Conservation (phyloP, 1,139 yeast species). For the Yamadazyma diospyri region DNA sequence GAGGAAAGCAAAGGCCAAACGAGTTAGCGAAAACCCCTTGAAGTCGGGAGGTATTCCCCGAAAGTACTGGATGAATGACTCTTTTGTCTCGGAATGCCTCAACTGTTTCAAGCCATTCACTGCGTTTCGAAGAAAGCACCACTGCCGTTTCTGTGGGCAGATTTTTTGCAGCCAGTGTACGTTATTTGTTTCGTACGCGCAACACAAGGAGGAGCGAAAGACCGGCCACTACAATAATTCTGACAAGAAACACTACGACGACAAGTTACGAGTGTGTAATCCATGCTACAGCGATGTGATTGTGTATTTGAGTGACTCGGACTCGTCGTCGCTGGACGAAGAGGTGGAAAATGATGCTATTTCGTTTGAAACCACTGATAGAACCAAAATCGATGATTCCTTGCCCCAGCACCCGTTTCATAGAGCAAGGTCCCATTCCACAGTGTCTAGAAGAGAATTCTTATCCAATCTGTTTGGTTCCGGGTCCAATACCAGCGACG, state of each 20-base stretch:
- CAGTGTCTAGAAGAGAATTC: slow-evolving; percentile 20
- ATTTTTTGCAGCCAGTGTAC: slow-evolving; percentile 92
- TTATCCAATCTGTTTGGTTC: neutral
- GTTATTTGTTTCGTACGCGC: slow-evolving; percentile 67
- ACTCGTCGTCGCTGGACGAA: slow-evolving; percentile 26
- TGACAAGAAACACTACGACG: slow-evolving; percentile 40
- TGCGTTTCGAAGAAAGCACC: slow-evolving; percentile 85
- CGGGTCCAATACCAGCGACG: slow-evolving; percentile 5
- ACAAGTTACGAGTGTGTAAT: slow-evolving; percentile 74
- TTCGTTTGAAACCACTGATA: slow-evolving; percentile 16
- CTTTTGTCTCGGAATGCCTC: slow-evolving; percentile 78
- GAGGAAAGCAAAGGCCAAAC: slow-evolving; percentile 29
- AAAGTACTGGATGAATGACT: slow-evolving; percentile 91
- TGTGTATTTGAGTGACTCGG: slow-evolving; percentile 64
- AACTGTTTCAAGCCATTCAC: slow-evolving; percentile 72
- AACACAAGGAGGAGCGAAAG: slow-evolving; percentile 48
- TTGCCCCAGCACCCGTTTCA: slow-evolving; percentile 26
- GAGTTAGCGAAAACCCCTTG: slow-evolving; percentile 43
- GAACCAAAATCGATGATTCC: slow-evolving; percentile 18
- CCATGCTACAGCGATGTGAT: slow-evolving; percentile 73
- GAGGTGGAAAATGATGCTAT: slow-evolving; percentile 19
- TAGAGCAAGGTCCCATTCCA: slow-evolving; percentile 30
- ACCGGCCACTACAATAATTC: slow-evolving; percentile 24
- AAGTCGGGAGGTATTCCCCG: slow-evolving; percentile 52
- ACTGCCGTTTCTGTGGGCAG: slow-evolving; percentile 94